Percentiles rank a stretch among this genome's conserved stretches.
Conservation (phyloP, 345 rosid species). For the Conringia planisiliqua region DNA sequence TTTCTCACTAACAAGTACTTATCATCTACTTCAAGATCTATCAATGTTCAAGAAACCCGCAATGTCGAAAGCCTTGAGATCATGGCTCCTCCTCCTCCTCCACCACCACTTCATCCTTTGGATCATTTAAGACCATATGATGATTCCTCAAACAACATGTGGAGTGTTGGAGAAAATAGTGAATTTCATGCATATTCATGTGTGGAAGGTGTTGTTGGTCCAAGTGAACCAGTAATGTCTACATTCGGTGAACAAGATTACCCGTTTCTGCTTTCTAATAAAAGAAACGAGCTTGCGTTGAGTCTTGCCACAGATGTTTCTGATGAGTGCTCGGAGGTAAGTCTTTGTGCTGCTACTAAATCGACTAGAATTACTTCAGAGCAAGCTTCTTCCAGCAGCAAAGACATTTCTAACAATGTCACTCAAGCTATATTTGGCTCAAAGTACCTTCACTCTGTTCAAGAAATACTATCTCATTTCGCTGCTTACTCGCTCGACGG, state of each 20-base stretch:
- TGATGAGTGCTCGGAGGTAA: constrained; percentile 60
- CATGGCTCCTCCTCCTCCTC: constrained; percentile 26
- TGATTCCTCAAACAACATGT: constrained; percentile 32
- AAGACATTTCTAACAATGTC: constrained; percentile 48
- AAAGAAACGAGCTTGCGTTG: constrained; percentile 61
- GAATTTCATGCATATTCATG: constrained; percentile 45
- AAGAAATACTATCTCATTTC: constrained; percentile 79
- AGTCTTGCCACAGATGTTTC: constrained; percentile 65
- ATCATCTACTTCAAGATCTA: constrained; percentile 26
- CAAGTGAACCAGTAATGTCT: constrained; percentile 47
- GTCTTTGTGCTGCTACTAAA: constrained; percentile 35
- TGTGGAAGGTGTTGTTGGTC: constrained; percentile 34
- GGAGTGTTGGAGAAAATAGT: constrained; percentile 25
- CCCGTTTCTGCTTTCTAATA: constrained; percentile 29
- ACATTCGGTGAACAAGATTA: constrained; percentile 33
- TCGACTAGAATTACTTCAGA: constrained; percentile 46
- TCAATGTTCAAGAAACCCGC: constrained; percentile 23
- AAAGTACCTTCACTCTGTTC: constrained; percentile 64
- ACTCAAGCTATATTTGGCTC: constrained; percentile 55
- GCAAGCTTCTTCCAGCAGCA: constrained; percentile 51
- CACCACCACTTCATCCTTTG: constrained; percentile 7
- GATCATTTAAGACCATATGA: constrained; percentile 28
- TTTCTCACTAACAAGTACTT: constrained; percentile 18
- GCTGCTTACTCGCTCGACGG: constrained; percentile 69
- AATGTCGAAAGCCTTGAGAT: constrained; percentile 10